These are phyloP conservation scores for Trypanosoma brucei DNA, from an alignment of 208 protist species.

Conservation along the genomic window DNA sequence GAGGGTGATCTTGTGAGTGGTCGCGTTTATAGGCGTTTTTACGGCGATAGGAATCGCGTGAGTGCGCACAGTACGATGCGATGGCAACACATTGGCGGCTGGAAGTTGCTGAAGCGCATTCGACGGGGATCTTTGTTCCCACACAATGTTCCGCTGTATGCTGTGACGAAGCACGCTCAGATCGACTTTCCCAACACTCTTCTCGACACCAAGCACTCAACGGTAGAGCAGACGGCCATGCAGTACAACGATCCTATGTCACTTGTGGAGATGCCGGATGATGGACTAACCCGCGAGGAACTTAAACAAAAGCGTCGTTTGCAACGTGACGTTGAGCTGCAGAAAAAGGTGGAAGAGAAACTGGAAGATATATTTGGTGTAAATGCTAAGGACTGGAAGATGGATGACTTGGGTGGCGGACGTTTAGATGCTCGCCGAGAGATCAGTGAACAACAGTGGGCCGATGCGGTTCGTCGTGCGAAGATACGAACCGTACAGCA, in stretches of 20 bases:
- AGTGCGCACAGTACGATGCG: constrained; percentile 65
- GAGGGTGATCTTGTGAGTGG: constrained; percentile 67
- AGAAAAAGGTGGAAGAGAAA: constrained; percentile 62
- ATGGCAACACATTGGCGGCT: constrained; percentile 89
- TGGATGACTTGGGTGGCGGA: constrained; percentile 12
- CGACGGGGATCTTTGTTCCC: constrained; percentile 75
- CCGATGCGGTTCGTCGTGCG: constrained; percentile 65
- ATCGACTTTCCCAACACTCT: constrained; percentile 82
- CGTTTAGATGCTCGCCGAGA: constrained; percentile 59
- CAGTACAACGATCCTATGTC: constrained; percentile 73
- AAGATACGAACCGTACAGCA: constrained; percentile 58
- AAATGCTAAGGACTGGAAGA: constrained; percentile 20
- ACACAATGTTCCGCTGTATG: constrained; percentile 75
- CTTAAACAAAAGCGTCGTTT: constrained; percentile 32
- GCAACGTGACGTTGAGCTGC: constrained; percentile 40
- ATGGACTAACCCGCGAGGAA: constrained; percentile 66
- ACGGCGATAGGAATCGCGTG: constrained; percentile 65
- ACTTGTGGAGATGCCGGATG: constrained; percentile 36
- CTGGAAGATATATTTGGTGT: constrained; percentile 70
- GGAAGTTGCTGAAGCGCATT: constrained; percentile 73
- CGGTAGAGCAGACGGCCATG: constrained; percentile 86
- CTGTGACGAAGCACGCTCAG: constrained; percentile 69
- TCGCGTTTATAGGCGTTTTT: constrained; percentile 83
- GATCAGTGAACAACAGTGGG: constrained; percentile 76
- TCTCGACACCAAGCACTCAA: constrained; percentile 51